phyloP scores from a whole-genome alignment of 2,329 filamentous ascomycete genomes.

The Zopfia rhizophila region DNA sequence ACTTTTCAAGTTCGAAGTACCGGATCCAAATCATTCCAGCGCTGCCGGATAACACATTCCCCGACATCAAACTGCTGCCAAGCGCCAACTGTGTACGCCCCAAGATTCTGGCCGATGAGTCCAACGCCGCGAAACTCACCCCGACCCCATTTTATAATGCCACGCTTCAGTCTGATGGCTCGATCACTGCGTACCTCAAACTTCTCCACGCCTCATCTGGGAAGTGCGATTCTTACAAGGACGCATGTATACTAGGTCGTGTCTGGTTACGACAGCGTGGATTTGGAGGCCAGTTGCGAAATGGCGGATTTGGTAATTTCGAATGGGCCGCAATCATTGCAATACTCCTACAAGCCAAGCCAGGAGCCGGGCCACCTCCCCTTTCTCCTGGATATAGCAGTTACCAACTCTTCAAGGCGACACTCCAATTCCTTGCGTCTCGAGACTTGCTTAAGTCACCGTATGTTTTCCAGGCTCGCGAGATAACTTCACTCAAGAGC shows the following conservation, averaged over 20 bases:
- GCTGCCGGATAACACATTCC: conserved; percentile 75
- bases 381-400: conserved; percentile 85
- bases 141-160: conserved; percentile 91
- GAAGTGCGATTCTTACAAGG: conserved; percentile 77
- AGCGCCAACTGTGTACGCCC: conserved; percentile 75
- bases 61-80: conserved; percentile 75
- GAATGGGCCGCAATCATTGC: conserved; percentile 89
- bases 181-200: conserved; percentile 78
- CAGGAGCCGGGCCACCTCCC: conserved; percentile 74
- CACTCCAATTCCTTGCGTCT: conserved; percentile 84
- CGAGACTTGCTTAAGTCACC: conserved; percentile 77
- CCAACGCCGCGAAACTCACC: conserved; percentile 39
- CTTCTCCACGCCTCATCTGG: conserved; percentile 76
- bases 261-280: conserved; percentile 92
- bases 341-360: conserved; percentile 81
- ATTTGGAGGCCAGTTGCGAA: conserved; percentile 73
- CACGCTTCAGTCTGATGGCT: conserved; percentile 80
- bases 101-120: conserved; percentile 58
- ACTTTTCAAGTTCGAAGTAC: conserved; percentile 49
- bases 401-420: conserved; percentile 94
- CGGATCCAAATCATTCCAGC: conserved; percentile 81
- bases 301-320: conserved; percentile 90
- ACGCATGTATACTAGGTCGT: conserved; percentile 86
- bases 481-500: conserved; percentile 48
- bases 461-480: conserved; percentile 60